These are phyloP conservation scores for Roridomyces roridus DNA, from an alignment of 768 basidiomycete genomes.

Conservation along the genomic window DNA sequence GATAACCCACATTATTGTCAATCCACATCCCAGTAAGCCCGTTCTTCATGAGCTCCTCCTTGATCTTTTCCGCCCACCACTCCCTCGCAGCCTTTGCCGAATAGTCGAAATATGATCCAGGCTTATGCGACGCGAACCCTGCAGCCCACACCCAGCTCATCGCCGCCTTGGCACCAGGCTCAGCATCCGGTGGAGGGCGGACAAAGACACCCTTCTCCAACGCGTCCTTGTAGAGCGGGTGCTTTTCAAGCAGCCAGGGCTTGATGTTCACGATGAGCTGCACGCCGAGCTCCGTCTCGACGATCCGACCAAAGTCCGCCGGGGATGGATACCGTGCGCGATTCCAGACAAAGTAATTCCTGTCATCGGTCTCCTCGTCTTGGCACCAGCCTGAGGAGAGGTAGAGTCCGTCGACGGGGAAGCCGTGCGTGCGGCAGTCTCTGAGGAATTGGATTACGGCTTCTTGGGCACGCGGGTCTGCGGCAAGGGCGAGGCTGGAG, in stretches of 20 bases:
- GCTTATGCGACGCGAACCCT: slow-evolving; percentile 23
- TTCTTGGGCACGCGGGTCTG: slow-evolving; percentile 22
- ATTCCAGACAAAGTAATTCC: slow-evolving; percentile 29
- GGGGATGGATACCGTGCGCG: slow-evolving; percentile 23
- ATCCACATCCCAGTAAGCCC: slow-evolving; percentile 26
- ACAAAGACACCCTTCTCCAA: slow-evolving; percentile 13
- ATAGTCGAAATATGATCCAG: slow-evolving; percentile 25
- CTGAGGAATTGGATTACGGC: slow-evolving; percentile 24
- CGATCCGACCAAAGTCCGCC: slow-evolving; percentile 21
- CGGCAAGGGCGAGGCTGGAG: slow-evolving; percentile 23
- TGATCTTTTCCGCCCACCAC: slow-evolving; percentile 22
- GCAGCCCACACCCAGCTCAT: slow-evolving; percentile 24
- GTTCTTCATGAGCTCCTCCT: slow-evolving; percentile 16
- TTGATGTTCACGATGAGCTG: slow-evolving; percentile 26
- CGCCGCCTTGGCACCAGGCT: slow-evolving; percentile 3
- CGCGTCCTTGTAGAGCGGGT: slow-evolving; percentile 17
- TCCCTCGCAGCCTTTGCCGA: slow-evolving; percentile 17
- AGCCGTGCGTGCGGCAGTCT: slow-evolving; percentile 23
- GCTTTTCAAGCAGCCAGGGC: slow-evolving; percentile 21
- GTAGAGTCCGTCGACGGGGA: slow-evolving; percentile 26
- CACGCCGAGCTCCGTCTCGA: slow-evolving; percentile 25
- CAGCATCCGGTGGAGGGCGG: slow-evolving; percentile 19
- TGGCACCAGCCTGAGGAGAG: slow-evolving; percentile 28
- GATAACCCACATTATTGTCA: not conserved
- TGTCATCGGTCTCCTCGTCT: slow-evolving; percentile 20